phyloP scores from a whole-genome alignment of 441 rosid species.

The Bocquillonia castaneifolia region DNA sequence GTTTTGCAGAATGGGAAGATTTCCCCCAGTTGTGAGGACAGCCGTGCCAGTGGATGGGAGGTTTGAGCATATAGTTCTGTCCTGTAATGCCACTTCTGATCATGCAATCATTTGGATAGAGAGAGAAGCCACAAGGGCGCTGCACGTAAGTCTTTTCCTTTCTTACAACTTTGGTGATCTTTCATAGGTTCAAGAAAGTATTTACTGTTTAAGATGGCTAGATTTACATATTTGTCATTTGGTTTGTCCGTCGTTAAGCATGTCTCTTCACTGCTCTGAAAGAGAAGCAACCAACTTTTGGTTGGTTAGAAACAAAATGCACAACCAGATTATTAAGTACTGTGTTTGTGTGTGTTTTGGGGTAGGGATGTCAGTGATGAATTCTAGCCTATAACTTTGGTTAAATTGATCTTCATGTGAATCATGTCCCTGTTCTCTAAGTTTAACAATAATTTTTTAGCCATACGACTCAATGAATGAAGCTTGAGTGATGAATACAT shows the following conservation, averaged over 20 bases:
- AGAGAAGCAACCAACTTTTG: not conserved
- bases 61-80: slow-evolving; percentile 86
- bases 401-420: too few species aligned
- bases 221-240: not conserved
- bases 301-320: slow-evolving; percentile 3
- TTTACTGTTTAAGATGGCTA: not conserved
- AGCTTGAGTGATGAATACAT: too few species aligned
- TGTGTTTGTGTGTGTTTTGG: not conserved
- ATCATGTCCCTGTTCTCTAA: too few species aligned
- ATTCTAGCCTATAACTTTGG: too few species aligned
- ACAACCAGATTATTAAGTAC: not conserved
- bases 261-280: not conserved
- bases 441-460: too few species aligned
- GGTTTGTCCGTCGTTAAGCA: not conserved
- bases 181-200: not conserved
- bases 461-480: too few species aligned
- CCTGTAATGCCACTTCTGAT: slow-evolving; percentile 90
- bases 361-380: too few species aligned
- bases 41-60: slow-evolving; percentile 96
- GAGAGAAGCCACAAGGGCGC: slow-evolving; percentile 74
- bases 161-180: not conserved
- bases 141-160: slow-evolving; percentile 43
- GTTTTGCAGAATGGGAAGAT: slow-evolving; percentile 63
- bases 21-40: slow-evolving; percentile 81
- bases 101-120: slow-evolving; percentile 88